phyloP scores from a whole-genome alignment of 2,329 filamentous ascomycete genomes.

The Diaporthe sp. region DNA sequence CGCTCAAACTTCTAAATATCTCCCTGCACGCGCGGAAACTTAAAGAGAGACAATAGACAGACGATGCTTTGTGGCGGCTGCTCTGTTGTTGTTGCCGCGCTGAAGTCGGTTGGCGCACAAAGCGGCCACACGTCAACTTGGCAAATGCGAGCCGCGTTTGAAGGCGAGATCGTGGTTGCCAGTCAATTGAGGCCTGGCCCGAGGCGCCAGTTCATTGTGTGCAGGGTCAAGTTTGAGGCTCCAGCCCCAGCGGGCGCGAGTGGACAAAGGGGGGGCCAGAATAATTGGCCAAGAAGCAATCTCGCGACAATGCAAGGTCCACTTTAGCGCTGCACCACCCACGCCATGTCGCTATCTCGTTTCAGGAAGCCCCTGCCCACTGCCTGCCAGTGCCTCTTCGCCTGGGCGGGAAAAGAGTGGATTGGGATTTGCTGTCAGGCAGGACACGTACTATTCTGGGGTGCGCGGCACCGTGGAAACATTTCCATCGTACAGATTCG shows the following conservation, averaged over 20 bases:
- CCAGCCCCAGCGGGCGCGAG: not conserved
- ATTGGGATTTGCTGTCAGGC: not conserved
- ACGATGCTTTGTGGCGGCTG: slow-evolving; percentile 24
- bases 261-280: slow-evolving; percentile 2
- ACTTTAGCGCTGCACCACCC: slow-evolving; percentile 22
- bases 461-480: not conserved
- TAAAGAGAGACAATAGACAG: slow-evolving; percentile 1
- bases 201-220: slow-evolving; percentile 16
- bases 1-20: slow-evolving; percentile 29
- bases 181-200: slow-evolving; percentile 19
- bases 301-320: slow-evolving; percentile 20
- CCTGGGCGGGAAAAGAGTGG: slow-evolving; percentile 14
- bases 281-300: slow-evolving; percentile 31
- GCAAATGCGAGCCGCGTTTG: slow-evolving; percentile 28
- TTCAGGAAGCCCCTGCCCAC: slow-evolving; percentile 4
- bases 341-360: not conserved
- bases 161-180: slow-evolving; percentile 1
- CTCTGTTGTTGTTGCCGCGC: slow-evolving; percentile 11
- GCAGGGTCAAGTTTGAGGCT: slow-evolving; percentile 13
- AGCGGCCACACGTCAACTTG: slow-evolving; percentile 16
- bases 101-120: slow-evolving; percentile 13
- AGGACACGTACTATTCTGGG: slow-evolving; percentile 4
- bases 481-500: not conserved
- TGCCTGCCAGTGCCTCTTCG: slow-evolving; percentile 3
- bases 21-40: not conserved